Evolutionary conservation across 345 rosid species (phyloP).

Genomic region (Ceriops tagal): DNA sequence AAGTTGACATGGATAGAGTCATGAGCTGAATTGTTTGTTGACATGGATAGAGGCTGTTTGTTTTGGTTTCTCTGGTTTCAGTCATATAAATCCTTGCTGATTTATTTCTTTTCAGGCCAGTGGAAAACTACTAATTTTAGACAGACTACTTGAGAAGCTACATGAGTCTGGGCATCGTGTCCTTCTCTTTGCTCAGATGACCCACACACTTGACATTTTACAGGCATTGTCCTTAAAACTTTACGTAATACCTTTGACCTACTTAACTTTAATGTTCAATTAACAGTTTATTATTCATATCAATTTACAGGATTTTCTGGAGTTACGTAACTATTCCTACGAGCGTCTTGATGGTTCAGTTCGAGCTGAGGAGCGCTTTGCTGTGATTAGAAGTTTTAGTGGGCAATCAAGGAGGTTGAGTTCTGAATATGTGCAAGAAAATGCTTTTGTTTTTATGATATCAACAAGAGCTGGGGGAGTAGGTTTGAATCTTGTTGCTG

Average conservation of each 20-base stretch:
- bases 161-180: constrained; percentile 67
- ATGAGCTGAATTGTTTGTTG: background rate
- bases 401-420: constrained; percentile 25
- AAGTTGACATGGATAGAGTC: background rate
- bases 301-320: constrained; percentile 64
- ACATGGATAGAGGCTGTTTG: constrained; percentile 27
- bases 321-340: constrained; percentile 71
- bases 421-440: constrained; percentile 38
- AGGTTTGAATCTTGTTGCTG: constrained; percentile 91
- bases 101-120: constrained; percentile 54
- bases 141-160: constrained; percentile 61
- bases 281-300: background rate
- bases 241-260: constrained; percentile 8
- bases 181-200: constrained; percentile 93
- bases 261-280: background rate
- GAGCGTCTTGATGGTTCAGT: constrained; percentile 97
- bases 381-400: constrained; percentile 82
- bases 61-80: constrained; percentile 3
- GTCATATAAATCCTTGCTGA: background rate
- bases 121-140: constrained; percentile 77
- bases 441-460: constrained; percentile 79
- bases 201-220: constrained; percentile 81
- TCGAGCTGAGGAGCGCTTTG: constrained; percentile 93
- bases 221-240: constrained; percentile 42
- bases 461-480: constrained; percentile 97